Base-by-base conservation (phyloP, 306 rosid species). In the Pueraria montana region DNA sequence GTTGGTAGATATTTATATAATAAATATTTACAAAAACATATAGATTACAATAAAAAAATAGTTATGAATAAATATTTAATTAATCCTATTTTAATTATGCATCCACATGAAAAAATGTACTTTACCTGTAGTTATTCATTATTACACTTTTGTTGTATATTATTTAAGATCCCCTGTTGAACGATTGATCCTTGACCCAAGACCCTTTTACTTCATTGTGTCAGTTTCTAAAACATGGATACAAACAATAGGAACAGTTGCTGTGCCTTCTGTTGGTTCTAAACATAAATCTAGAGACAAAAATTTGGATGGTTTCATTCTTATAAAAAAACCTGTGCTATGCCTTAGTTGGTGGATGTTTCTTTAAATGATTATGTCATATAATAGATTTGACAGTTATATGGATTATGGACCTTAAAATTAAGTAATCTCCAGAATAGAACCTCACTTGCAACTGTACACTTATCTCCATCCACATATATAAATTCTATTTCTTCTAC, bases 401-500 rank as follows among this genome's bases (percentile, higher is more conserved):
- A 45, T 71, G 59, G 76, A 46, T 36, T 24, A 23, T 71, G 59
- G 59, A 46, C 59, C 40, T 45, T 26, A 46, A 45, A 70, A 46
- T 24, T 24, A 77, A 76, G 40, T 61, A 50, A 62, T 50, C 76
- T 52, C 13, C 24, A 49, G 53, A 72, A 45, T 73, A 55, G 40
- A 76, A 76, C 48, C 53, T 66, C 62, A 30, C 38, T 1, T 67
- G 82, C 36, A 32, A 23, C 66, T 76, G 13, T 46, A 23, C 20
- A 10, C 45, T 36, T 36, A n/a, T 26, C 49, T 46, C 58, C 17
- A 23, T 38, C 27, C 26, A 17, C 38, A 9, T 64, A 36, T 58
- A 30, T 59, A 26, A 46, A 71, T 87, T 79, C 49, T 53, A 23
- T 32, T 56, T 82, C 86, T 61, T 64, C 16, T 73, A 66, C 82